Base-by-base conservation (phyloP, 768 basidiomycete genomes). In the Paxillus involutus region DNA sequence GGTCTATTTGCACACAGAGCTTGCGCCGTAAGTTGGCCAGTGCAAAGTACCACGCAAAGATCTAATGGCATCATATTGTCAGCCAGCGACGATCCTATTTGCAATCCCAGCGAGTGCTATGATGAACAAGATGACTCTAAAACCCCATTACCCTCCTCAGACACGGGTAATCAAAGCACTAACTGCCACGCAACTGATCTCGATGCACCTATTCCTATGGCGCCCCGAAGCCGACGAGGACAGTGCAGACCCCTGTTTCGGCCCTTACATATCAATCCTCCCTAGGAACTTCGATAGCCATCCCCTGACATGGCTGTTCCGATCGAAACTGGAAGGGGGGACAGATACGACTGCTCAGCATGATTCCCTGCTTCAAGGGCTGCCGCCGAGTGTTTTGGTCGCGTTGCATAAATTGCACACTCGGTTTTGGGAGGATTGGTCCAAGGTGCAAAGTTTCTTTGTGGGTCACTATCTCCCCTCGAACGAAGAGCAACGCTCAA, bases 191-290 rank as follows among this genome's bases (percentile, higher is more conserved):
- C 94, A 97, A 63, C 68, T 91, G 14, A 80, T 97, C 32, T 83
- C 91, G 6, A 71, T 98, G 55, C 92, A 97, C 74, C 76, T 97
- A 10, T 77, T 83, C 39, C 73, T 94, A 2, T 78, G 89, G 70
- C 80, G 79, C 41, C 88, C 86, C 2, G 50, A 55, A 33, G 61
- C 52, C n/a, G 63, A 65, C 7, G 68, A 63, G 3, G 72, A 73
- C 16, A 84, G 82, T 19, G 57, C 56, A 24, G 88, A 90, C 61
- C 73, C 79, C 59, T 67, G 67, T 13, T 87, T 86, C 67, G 82
- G 86, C 26, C 86, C 91, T 2, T 97, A 93, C 66, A 84, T 97
- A 44, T 84, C 86, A 0, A 78, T 84, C 1, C 72, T 98, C 26
- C 96, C 96, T 3, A 66, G 67, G 51, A 71, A 84, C 29, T 95